A percentile compares a stretch with the other conserved stretches of the same genome.
Evolutionary conservation across 352 stramenopile genomes (phyloP).

Genomic region (Plasmopara muralis): DNA sequence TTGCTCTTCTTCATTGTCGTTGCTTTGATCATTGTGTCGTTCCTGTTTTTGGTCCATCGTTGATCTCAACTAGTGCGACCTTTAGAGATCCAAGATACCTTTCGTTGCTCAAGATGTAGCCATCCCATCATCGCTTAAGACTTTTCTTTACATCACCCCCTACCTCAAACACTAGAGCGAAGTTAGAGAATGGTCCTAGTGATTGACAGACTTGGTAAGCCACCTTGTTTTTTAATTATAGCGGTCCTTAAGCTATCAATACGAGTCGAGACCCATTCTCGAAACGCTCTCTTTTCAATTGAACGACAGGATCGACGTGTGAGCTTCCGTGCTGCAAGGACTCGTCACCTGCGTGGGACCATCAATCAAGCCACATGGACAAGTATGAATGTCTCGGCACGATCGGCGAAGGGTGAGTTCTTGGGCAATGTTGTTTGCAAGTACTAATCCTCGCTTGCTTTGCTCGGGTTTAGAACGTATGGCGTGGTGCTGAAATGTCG

Average conservation of each 20-base stretch:
- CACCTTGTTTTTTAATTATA: slow-evolving; percentile 12
- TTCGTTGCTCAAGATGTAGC: slow-evolving; percentile 11
- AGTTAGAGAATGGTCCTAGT: too few species aligned
- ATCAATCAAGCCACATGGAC: slow-evolving; percentile 43
- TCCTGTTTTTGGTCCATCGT: slow-evolving; percentile 23
- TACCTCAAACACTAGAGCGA: too few species aligned
- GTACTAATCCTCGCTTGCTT: too few species aligned
- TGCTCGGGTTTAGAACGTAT: slow-evolving; percentile 46
- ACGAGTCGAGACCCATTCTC: slow-evolving; percentile 9
- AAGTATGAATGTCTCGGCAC: slow-evolving; percentile 86
- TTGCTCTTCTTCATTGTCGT: slow-evolving; percentile 29
- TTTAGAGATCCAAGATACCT: slow-evolving; percentile 23
- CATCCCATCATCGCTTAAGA: background rate
- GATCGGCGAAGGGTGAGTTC: slow-evolving; percentile 76
- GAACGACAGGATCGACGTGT: background rate
- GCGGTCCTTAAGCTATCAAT: slow-evolving; percentile 23
- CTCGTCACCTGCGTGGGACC: background rate
- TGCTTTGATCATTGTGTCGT: slow-evolving; percentile 9
- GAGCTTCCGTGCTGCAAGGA: background rate
- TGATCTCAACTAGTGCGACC: slow-evolving; percentile 6
- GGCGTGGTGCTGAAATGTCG: slow-evolving; percentile 84
- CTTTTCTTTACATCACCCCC: too few species aligned
- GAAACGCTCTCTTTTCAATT: slow-evolving; percentile 28
- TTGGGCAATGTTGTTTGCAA: background rate
- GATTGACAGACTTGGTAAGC: too few species aligned